Conservation (phyloP, 1,284 basidiomycete species). For the Afroboletus lepidellus region DNA sequence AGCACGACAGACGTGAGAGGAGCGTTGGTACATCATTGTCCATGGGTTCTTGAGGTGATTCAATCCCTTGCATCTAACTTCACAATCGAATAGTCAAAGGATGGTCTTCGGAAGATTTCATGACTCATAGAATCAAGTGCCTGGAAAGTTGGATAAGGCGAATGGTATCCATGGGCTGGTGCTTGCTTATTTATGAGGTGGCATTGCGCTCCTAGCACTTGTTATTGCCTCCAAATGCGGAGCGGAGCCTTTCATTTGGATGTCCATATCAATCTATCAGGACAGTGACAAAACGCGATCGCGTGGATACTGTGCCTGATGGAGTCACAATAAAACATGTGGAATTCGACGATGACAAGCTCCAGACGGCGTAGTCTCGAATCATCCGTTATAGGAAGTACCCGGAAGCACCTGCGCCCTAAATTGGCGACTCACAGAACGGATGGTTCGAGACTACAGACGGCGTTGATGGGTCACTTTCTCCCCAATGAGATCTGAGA, state of each 20-base stretch:
- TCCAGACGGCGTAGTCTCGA: too few relatives aligned
- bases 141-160: too few relatives aligned
- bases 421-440: too few relatives aligned
- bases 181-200: background rate
- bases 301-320: slow-evolving; percentile 1
- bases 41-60: background rate
- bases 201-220: background rate
- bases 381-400: too few relatives aligned
- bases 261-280: slow-evolving; percentile 11
- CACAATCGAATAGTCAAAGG: background rate
- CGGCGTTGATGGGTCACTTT: slow-evolving; percentile 4
- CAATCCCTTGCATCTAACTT: background rate
- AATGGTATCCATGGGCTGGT: too few relatives aligned
- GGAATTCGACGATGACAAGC: slow-evolving; percentile 2
- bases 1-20: background rate
- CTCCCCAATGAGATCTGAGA: slow-evolving; percentile 6
- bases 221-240: background rate
- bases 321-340: background rate
- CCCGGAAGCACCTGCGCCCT: too few relatives aligned
- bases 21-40: background rate
- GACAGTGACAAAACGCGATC: background rate
- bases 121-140: background rate
- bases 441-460: too few relatives aligned
- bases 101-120: background rate
- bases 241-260: background rate